Evolutionary conservation across 2,329 filamentous ascomycete genomes (phyloP).

Genomic region (Ophiostoma sp.): DNA sequence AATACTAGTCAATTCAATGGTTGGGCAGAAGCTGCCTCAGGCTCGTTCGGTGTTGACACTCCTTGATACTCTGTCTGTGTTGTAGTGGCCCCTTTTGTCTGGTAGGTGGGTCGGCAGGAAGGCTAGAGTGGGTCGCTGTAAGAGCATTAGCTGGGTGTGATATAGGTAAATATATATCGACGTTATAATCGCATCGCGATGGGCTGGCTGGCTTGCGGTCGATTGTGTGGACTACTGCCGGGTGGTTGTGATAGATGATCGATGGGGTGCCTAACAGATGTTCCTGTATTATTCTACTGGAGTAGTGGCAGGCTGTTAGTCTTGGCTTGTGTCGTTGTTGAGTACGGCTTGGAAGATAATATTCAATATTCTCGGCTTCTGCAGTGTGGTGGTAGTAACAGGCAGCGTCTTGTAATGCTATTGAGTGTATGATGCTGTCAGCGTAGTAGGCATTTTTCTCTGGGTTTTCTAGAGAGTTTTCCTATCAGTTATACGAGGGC

Average conservation of each 20-base stretch:
- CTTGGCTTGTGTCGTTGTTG: background rate
- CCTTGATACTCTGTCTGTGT: slow-evolving; percentile 7
- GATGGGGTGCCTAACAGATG: background rate
- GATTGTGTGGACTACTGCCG: background rate
- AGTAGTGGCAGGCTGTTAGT: background rate
- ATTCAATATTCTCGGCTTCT: background rate
- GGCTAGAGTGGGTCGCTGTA: background rate
- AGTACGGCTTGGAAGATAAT: background rate
- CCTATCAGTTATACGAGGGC: too few species aligned
- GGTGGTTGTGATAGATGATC: background rate
- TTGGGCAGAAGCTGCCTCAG: background rate
- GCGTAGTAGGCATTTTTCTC: too few species aligned
- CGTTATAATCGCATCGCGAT: background rate
- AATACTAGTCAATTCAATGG: background rate
- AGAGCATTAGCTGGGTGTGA: background rate
- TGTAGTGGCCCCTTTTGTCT: slow-evolving; percentile 12
- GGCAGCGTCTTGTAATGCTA: too few species aligned
- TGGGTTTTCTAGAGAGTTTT: too few species aligned
- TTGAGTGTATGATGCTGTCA: too few species aligned
- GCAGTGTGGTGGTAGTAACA: too few species aligned
- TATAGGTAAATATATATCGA: background rate
- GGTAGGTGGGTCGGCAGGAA: background rate
- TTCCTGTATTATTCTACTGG: background rate
- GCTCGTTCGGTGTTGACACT: slow-evolving; percentile 3
- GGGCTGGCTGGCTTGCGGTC: background rate